Evolutionary conservation across 306 rosid genomes (phyloP).

Genomic region (Vigna unguiculata): DNA sequence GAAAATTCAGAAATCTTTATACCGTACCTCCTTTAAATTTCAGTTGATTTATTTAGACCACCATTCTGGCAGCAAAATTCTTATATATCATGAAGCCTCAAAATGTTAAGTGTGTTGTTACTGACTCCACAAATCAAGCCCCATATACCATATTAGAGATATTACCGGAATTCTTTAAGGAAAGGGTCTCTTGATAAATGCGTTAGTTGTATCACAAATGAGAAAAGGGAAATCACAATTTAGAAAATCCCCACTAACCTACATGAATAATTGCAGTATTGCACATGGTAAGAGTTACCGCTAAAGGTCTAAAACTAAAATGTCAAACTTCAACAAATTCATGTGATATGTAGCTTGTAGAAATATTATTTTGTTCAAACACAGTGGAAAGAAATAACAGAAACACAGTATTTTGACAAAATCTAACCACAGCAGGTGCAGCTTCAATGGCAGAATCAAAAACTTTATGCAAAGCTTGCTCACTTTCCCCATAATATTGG

Average conservation of each 20-base stretch:
- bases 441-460: slow-evolving; percentile 80
- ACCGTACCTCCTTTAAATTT: neutral
- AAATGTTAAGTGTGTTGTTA: neutral
- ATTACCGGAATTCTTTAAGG: neutral
- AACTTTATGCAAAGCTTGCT: slow-evolving; percentile 67
- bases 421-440: slow-evolving; percentile 92
- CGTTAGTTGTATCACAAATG: slow-evolving; percentile 2
- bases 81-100: neutral
- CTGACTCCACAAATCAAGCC: neutral
- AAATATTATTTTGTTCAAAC: slow-evolving; percentile 36
- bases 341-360: slow-evolving; percentile 26
- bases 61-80: slow-evolving; percentile 22
- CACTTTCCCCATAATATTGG: slow-evolving; percentile 87
- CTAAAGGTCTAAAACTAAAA: slow-evolving; percentile 22
- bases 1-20: neutral
- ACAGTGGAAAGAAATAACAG: slow-evolving; percentile 37
- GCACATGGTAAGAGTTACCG: slow-evolving; percentile 3
- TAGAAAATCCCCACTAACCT: neutral
- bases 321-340: slow-evolving; percentile 8
- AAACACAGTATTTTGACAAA: slow-evolving; percentile 25
- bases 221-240: slow-evolving; percentile 5
- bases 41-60: slow-evolving; percentile 26
- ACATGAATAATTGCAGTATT: slow-evolving; percentile 8
- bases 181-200: neutral
- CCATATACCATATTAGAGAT: slow-evolving; percentile 8